Evolutionary conservation across 495 filamentous ascomycete genomes (phyloP).

Genomic region (Penicillium diatomitis): DNA sequence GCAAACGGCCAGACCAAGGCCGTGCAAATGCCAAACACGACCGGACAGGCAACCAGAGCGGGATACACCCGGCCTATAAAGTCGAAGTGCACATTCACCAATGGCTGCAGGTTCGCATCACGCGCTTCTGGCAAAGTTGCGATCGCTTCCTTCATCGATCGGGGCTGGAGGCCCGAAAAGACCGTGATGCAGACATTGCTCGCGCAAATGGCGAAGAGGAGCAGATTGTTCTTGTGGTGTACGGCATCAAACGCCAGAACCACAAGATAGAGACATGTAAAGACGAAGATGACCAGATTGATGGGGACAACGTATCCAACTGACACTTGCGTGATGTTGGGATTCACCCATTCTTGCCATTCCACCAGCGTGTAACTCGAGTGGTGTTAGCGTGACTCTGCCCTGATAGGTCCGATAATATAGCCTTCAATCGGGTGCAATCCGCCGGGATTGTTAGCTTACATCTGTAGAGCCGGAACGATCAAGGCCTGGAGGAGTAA

Average conservation of each 20-base stretch:
- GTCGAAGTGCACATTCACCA: constrained; percentile 8
- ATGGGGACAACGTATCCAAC: constrained; percentile 11
- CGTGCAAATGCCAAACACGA: constrained; percentile 10
- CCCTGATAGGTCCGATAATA: too few species aligned
- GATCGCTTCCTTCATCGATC: not conserved
- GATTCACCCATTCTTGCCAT: constrained; percentile 14
- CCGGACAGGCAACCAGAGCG: constrained; percentile 5
- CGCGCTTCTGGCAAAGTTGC: not conserved
- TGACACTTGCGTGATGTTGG: constrained; percentile 10
- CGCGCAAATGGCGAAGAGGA: constrained; percentile 17
- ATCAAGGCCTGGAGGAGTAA: constrained; percentile 8
- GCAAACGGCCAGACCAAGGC: constrained; percentile 7
- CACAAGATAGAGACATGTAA: constrained; percentile 11
- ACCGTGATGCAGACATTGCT: constrained; percentile 10
- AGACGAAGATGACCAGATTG: constrained; percentile 11
- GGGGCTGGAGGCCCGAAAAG: constrained; percentile 11
- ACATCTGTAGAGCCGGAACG: constrained; percentile 8
- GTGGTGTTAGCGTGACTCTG: not conserved
- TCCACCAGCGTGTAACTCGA: constrained; percentile 10
- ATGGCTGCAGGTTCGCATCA: not conserved
- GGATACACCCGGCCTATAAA: constrained; percentile 9
- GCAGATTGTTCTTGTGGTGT: constrained; percentile 15
- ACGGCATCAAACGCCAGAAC: constrained; percentile 13
- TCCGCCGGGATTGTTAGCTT: not conserved
- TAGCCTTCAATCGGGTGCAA: too few species aligned